These are phyloP conservation scores for Trypanosoma platydactyli DNA, from an alignment of 208 protist genomes.

Conservation along the genomic window DNA sequence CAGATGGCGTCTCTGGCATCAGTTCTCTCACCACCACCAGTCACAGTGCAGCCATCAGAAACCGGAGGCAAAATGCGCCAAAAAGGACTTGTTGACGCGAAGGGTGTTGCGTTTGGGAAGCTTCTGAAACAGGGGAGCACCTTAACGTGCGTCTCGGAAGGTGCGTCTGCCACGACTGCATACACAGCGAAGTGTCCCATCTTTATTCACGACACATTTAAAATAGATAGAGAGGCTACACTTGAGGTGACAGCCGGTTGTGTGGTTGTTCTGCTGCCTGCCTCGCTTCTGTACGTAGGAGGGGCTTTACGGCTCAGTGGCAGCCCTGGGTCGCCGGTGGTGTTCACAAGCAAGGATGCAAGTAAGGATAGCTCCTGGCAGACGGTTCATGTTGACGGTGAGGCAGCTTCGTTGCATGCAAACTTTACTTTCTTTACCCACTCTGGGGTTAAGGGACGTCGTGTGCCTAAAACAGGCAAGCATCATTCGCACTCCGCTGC, in stretches of 20 bases:
- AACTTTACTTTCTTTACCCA: conserved; percentile 24
- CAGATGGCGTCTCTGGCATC: conserved; percentile 2
- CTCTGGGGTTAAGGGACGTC: conserved; percentile 13
- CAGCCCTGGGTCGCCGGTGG: conserved; percentile 16
- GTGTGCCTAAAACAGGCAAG: conserved; percentile 19
- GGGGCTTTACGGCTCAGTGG: conserved; percentile 22
- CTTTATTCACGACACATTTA: conserved; percentile 16
- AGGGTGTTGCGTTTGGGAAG: background rate
- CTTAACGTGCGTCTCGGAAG: background rate
- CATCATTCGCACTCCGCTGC: conserved; percentile 35
- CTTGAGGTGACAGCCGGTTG: conserved; percentile 26
- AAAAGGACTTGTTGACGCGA: conserved; percentile 6
- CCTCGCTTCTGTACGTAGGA: background rate
- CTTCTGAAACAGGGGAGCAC: background rate
- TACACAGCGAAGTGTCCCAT: conserved; percentile 13
- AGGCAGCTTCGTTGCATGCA: background rate
- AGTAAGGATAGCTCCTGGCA: conserved; percentile 12
- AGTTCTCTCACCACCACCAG: conserved; percentile 4
- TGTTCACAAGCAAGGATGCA: conserved; percentile 16
- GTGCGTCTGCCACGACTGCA: background rate
- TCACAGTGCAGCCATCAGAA: background rate
- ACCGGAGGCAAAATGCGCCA: background rate
- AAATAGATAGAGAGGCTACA: background rate
- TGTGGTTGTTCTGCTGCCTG: conserved; percentile 19
- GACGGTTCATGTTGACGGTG: conserved; percentile 24